Evolutionary conservation across 2,329 filamentous ascomycete genomes (phyloP), one percentile per base, ranked within the genome.

Genomic region (Botrytis fragariae): DNA sequence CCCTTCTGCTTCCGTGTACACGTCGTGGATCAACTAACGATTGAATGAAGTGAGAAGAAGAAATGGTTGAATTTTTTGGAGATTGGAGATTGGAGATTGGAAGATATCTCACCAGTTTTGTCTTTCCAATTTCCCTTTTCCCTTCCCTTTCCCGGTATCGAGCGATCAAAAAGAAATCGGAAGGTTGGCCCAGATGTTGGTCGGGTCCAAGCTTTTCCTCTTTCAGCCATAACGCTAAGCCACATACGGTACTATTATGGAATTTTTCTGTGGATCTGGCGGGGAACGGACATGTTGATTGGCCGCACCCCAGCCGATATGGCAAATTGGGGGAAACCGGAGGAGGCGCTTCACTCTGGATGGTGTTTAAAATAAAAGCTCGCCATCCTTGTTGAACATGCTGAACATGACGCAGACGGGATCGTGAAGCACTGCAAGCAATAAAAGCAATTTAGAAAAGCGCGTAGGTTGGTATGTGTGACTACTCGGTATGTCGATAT

Each of bases 121-220:
- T 37, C n/a, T 67, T 20, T 39, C 60, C 16, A 42, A 63, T 63
- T 42, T 44, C 39, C 63, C 29, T 62, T 42, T 42, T n/a, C 63
- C 32, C 44, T 42, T 44, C 39, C 63, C 29, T 62, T 42, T 42
- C 39, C 63, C 32, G 22, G 44, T 25, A 32, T 25, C 22, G 35
- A 48, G n/a, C 25, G 20, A 48, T n/a, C 6, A 65, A 65, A 65
- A 51, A 51, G 22, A 67, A 67, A 51, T 6, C 32, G 44, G 32
- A 51, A 37, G 44, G 44, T 37, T 51, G 63, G 16, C 25, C 61
- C 61, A 44, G 37, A 63, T 44, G 32, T 29, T 29, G 35, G 22
- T 54, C 25, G 32, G 45, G 64, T 54, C 64, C 64, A 67, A 54
- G 64, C 64, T 67, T 67, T 67, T 39, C 64, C 64, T n/a, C 3